These are phyloP conservation scores for Umbelopsis sp. DNA, from an alignment of 192 early-diverging fungal genomes.

Conservation along the genomic window DNA sequence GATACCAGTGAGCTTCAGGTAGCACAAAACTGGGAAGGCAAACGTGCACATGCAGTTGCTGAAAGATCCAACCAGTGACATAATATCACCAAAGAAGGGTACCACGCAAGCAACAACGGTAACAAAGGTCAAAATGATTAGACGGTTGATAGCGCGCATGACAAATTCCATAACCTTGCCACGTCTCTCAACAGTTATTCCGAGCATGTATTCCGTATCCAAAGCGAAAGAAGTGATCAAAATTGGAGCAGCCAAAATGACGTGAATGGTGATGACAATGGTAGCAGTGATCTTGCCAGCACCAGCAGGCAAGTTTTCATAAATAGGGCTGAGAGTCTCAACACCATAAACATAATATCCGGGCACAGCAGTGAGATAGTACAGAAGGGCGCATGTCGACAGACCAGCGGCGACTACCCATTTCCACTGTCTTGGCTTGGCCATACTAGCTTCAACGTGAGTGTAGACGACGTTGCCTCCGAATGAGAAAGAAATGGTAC, in stretches of 20 bases:
- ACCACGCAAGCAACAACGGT: slow-evolving; percentile 64
- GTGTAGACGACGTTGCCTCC: slow-evolving; percentile 75
- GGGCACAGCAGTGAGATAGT: slow-evolving; percentile 60
- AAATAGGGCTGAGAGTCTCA: slow-evolving; percentile 57
- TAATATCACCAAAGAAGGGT: slow-evolving; percentile 78
- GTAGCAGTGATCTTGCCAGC: slow-evolving; percentile 49
- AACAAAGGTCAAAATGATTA: slow-evolving; percentile 55
- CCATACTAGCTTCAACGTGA: slow-evolving; percentile 70
- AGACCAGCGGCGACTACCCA: slow-evolving; percentile 56
- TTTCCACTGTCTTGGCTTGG: slow-evolving; percentile 57
- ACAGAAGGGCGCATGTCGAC: slow-evolving; percentile 62
- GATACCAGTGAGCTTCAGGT: slow-evolving; percentile 70
- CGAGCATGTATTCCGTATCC: slow-evolving; percentile 60
- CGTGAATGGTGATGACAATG: slow-evolving; percentile 66
- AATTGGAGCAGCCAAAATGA: slow-evolving; percentile 67
- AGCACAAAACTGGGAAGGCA: slow-evolving; percentile 78
- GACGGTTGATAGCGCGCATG: slow-evolving; percentile 49
- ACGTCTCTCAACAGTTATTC: slow-evolving; percentile 41
- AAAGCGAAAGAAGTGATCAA: slow-evolving; percentile 64
- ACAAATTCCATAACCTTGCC: slow-evolving; percentile 45
- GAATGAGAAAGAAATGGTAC: slow-evolving; percentile 68
- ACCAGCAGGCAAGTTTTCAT: slow-evolving; percentile 59
- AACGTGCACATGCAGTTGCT: slow-evolving; percentile 80
- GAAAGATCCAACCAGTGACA: slow-evolving; percentile 78
- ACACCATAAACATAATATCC: slow-evolving; percentile 69